Evolutionary conservation across 2,329 filamentous ascomycete species (phyloP), one percentile per base, ranked within the genome.

Genomic region (Fusarium chuoi): DNA sequence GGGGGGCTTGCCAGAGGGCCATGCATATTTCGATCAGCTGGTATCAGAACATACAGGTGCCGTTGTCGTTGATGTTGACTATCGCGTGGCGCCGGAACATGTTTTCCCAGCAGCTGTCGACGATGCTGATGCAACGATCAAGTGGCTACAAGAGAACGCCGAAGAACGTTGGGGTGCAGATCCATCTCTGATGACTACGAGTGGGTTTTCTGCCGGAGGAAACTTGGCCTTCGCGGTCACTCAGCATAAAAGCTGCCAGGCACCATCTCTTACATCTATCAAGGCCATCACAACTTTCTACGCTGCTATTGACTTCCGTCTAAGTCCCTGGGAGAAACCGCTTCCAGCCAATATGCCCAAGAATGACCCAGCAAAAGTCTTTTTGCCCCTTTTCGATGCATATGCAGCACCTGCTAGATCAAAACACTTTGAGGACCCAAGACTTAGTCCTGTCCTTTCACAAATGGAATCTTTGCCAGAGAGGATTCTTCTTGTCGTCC

Each of bases 21-120:
- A 81, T 30, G 81, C 80, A 4, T 59, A 70, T 0, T 84, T 83
- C 59, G 82, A 82, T 63, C 64, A 78, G 4, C 67, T 75, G 10
- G 67, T 86, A 2, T 82, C 82, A 2, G 69, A 78, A 22, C 73
- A 80, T 42, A 86, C 84, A 0, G 85, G 83, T 2, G 84, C 84
- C 5, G 81, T 87, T 1, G 84, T 85, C 22, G 80, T 88, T 13
- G 86, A 85, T 64, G 82, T 88, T 9, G 85, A 87, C 24, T 89
- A 89, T 71, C 81, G 87, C 3, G 82, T 87, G 38, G 87, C 86
- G 13, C 87, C 87, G 0, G 87, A 88, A 65, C 79, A 88, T 70
- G 79, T 81, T 30, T 89, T 88, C 64, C 87, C 87, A 0, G 79
- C 78, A 3, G 83, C 83, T 7, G 79, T 88, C 4, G 79, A 88